A percentile compares a stretch with the other conserved stretches of the same genome.
Conservation (phyloP, 139 green algal species). For the Chlamydomonas eustigma region DNA sequence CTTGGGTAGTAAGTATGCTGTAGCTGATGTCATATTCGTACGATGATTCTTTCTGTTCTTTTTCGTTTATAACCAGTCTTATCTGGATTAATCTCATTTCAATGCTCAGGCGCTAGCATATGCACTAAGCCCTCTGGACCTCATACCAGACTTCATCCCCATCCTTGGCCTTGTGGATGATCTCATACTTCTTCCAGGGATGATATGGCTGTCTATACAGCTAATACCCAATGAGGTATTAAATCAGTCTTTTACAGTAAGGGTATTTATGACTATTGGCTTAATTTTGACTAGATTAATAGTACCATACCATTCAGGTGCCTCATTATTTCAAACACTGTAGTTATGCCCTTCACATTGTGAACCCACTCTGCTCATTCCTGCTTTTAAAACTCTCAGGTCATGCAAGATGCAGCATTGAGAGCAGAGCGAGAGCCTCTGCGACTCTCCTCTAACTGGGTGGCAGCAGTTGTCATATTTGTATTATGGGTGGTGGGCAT, state of each 20-base stretch:
- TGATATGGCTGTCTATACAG: conserved; percentile 30
- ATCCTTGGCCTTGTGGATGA: conserved; percentile 42
- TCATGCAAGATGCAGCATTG: not conserved
- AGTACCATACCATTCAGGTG: not conserved
- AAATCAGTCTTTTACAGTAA: not conserved
- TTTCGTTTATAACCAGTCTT: too few relatives aligned
- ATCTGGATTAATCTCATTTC: not conserved
- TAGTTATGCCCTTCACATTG: not conserved
- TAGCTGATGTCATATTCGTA: too few relatives aligned
- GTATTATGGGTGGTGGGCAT: not conserved
- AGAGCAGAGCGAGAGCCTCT: not conserved
- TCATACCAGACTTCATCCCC: conserved; percentile 63
- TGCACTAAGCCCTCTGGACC: conserved; percentile 40
- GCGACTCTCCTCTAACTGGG: not conserved
- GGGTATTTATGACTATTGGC: not conserved
- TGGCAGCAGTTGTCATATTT: not conserved
- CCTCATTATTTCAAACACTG: not conserved
- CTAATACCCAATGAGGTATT: conserved; percentile 30
- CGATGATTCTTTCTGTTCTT: too few relatives aligned
- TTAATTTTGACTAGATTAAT: not conserved
- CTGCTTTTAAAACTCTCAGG: not conserved
- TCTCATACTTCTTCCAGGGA: conserved; percentile 46
- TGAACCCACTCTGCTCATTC: not conserved
- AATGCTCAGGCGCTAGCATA: conserved; percentile 9
- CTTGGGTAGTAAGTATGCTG: conserved; percentile 2